Evolutionary conservation across 306 rosid species (phyloP), one percentile per base, ranked within the genome.

Genomic region (Biancaea sappan): DNA sequence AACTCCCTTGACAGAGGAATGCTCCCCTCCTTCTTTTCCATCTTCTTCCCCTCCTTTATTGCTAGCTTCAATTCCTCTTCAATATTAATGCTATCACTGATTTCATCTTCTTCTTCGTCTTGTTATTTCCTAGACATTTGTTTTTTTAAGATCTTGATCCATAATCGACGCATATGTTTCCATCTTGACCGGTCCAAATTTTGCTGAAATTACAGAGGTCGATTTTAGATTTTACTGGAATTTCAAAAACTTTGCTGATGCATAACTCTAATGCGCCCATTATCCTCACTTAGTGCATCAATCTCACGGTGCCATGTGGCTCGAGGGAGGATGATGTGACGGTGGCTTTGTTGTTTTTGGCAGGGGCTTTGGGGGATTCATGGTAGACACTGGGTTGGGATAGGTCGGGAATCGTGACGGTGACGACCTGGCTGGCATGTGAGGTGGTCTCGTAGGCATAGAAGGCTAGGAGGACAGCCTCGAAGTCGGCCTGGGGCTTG

Each of bases 1-100:
- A 91, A 35, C 51, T 94, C 98, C 88, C 92, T 89, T 6, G 90
- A 88, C 44, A 94, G 19, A 1, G 91, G 85, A 75, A 91, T 85
- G 61, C 90, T 86, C 8, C 93, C 89, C 50, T 76, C 84, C 4
- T 13, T 25, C 70, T 31, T 72, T 38, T 16, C 25, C 32, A 10
- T 18, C 6, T 7, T 54, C 48, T 9, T 47, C 62, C 1, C 18
- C 16, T 51, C 58, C 50, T 67, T 25, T 5, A 6, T 46, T 5
- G 4, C 2, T 10, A 53, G 1, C 0, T 18, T 11, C 18, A 4
- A 16, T 1, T 31, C 25, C 11, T 6, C 12, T n/a, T 8, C 24
- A 8, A n/a, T n/a, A n/a, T n/a, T 60, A 3, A 11, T 44, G 4
- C 6, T 46, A 0, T 38, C 38, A 0, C 14, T 11, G 0, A 0